Conservation (phyloP, 345 rosid genomes). For the Alliaria petiolata region DNA sequence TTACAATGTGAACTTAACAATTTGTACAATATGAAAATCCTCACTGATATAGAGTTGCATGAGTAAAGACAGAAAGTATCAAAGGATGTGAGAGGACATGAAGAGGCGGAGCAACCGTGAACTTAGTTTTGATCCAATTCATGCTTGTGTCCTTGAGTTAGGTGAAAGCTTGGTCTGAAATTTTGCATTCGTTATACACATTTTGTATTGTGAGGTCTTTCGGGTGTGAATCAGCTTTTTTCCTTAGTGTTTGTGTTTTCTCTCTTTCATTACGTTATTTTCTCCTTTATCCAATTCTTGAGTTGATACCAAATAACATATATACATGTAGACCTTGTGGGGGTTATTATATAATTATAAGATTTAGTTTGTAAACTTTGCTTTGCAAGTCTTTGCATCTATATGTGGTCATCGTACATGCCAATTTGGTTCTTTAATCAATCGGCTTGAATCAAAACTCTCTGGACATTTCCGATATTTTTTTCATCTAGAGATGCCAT, state of each 20-base stretch:
- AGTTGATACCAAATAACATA: too few species aligned
- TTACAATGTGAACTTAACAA: too few species aligned
- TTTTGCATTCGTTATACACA: constrained; percentile 18
- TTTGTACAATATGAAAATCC: neutral
- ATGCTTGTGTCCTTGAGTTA: neutral
- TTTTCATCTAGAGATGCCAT: neutral
- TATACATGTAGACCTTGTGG: too few species aligned
- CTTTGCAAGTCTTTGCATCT: too few species aligned
- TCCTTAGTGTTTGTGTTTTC: neutral
- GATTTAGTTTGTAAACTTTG: too few species aligned
- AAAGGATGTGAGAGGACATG: neutral
- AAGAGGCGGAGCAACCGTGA: neutral
- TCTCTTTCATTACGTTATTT: too few species aligned
- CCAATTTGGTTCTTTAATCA: too few species aligned
- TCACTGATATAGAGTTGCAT: neutral
- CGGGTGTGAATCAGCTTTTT: neutral
- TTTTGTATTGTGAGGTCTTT: constrained; percentile 7
- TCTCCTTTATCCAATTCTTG: too few species aligned
- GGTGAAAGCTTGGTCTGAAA: constrained; percentile 8
- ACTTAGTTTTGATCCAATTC: neutral
- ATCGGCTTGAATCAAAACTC: too few species aligned
- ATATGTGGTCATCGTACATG: too few species aligned
- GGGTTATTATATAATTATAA: too few species aligned
- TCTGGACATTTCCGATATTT: too few species aligned
- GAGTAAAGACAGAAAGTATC: neutral